Base-by-base conservation (phyloP, 2,329 filamentous ascomycete species). In the Calonectria pteridis region DNA sequence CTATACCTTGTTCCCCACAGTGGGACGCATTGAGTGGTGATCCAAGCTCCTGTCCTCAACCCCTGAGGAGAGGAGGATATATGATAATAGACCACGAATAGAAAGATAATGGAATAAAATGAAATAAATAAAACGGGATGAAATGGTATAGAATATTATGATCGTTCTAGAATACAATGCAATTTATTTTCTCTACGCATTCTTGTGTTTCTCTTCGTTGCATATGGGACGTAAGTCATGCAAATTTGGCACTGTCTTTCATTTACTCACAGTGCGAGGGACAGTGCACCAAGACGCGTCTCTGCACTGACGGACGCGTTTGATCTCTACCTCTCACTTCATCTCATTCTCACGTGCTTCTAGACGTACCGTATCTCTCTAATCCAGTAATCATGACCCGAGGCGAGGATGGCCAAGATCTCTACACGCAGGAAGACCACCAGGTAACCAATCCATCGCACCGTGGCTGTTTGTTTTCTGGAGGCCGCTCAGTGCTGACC, bases 371-470 rank as follows among this genome's bases (percentile, higher is more conserved):
- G 20, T 40, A 55, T 40, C 49, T 43, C 43, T 33, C 31, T 28
- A n/a, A 43, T 73, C 10, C n/a, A 29, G 26, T 49, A 6, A 71
- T 73, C 43, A 83, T 84, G 81, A 64, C 77, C 6, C 72, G 69
- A 59, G 78, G 79, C 58, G 76, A 77, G 43, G 69, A 65, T 23
- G 70, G 74, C 14, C 77, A 78, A 33, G 78, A 81, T 6, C 72
- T 72, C 11, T 80, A 86, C 69, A 79, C 78, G n/a, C 84, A 87
- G 58, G 84, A 88, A 66, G 87, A 89, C 59, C 85, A 89, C 62
- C 85, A 87, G 81, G 88, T 88, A 79, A 74, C 69, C 43, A 9
- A 33, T 65, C 40, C 10, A 20, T 26, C 20, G 7, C 26, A 35
- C n/a, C 28, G 20, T 53, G 10, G 26, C 31, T 59, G 11, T 33